These are phyloP conservation scores for Prunus kanzakura DNA, from an alignment of 306 rosid genomes.

Conservation along the genomic window DNA sequence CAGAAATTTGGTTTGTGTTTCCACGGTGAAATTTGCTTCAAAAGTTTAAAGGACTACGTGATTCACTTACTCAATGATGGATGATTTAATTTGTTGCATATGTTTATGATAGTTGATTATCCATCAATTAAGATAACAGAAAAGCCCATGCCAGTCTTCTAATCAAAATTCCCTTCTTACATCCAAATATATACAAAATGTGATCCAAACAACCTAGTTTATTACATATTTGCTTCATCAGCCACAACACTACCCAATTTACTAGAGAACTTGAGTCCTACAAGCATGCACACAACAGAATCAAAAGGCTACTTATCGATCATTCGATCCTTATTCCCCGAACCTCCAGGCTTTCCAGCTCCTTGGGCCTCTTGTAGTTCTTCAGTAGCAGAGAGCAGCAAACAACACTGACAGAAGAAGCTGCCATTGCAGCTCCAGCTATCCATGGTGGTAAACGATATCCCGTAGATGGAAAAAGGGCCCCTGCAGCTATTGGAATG, in stretches of 20 bases:
- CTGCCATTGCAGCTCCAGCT: constrained; percentile 85
- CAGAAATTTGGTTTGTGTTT: too few species aligned
- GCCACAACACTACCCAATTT: neutral
- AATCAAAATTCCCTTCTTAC: neutral
- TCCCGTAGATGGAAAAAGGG: constrained; percentile 50
- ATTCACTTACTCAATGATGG: neutral
- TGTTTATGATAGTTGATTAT: neutral
- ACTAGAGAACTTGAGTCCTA: neutral
- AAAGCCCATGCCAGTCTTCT: neutral
- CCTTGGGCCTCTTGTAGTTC: constrained; percentile 51
- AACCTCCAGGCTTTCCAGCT: constrained; percentile 40
- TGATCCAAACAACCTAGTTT: neutral
- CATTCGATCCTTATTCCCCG: constrained; percentile 39
- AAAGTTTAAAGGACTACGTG: neutral
- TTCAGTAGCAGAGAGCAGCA: constrained; percentile 59
- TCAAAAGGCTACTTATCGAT: neutral
- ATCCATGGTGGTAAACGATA: constrained; percentile 68
- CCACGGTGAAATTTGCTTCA: too few species aligned
- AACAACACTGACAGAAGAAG: constrained; percentile 69
- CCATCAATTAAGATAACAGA: neutral
- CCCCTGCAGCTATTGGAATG: constrained; percentile 70
- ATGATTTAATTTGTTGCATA: neutral
- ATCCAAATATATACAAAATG: neutral
- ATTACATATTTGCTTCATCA: neutral
- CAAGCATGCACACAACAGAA: neutral